These are phyloP conservation scores for Musa itinerans DNA, from an alignment of 176 grass and related monocot genomes.

Conservation along the genomic window DNA sequence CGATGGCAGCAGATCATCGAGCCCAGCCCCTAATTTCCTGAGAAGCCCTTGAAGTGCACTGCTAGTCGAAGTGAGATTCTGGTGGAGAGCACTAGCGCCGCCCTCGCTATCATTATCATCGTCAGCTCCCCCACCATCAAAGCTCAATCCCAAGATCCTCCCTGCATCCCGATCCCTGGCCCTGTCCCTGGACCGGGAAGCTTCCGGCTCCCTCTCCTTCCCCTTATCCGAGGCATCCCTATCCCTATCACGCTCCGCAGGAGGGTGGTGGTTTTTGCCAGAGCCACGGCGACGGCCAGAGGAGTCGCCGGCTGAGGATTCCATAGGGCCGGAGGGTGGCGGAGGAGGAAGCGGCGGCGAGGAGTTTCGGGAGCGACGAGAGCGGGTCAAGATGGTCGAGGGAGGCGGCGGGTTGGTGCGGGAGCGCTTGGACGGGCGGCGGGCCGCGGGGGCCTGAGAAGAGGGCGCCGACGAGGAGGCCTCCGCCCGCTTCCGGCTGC, in stretches of 20 bases:
- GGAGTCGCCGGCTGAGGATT: constrained; percentile 37
- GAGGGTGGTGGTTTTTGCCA: constrained; percentile 5
- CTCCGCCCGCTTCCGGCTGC: constrained; percentile 95
- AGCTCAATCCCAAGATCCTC: constrained; percentile 39
- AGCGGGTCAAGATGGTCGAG: constrained; percentile 26
- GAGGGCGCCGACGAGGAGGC: constrained; percentile 45
- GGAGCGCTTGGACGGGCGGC: constrained; percentile 30
- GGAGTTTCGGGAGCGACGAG: constrained; percentile 36
- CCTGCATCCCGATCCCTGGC: constrained; percentile 45
- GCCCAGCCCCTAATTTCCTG: constrained; percentile 54
- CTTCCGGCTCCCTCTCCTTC: constrained; percentile 34
- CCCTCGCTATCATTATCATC: constrained; percentile 57
- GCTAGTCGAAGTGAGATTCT: constrained; percentile 62
- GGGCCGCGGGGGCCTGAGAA: constrained; percentile 40
- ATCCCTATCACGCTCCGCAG: constrained; percentile 24
- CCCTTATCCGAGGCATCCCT: constrained; percentile 43
- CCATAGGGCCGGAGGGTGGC: constrained; percentile 29
- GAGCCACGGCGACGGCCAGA: constrained; percentile 35
- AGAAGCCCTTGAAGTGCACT: constrained; percentile 63
- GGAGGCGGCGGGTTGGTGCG: constrained; percentile 28
- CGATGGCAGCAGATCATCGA: constrained; percentile 62
- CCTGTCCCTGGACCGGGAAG: constrained; percentile 5
- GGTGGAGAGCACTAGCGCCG: constrained; percentile 40
- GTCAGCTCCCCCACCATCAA: constrained; percentile 32
- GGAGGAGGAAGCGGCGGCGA: constrained; percentile 17